Base-by-base conservation (phyloP, 1,284 basidiomycete species). In the Sphagnurus paluster region DNA sequence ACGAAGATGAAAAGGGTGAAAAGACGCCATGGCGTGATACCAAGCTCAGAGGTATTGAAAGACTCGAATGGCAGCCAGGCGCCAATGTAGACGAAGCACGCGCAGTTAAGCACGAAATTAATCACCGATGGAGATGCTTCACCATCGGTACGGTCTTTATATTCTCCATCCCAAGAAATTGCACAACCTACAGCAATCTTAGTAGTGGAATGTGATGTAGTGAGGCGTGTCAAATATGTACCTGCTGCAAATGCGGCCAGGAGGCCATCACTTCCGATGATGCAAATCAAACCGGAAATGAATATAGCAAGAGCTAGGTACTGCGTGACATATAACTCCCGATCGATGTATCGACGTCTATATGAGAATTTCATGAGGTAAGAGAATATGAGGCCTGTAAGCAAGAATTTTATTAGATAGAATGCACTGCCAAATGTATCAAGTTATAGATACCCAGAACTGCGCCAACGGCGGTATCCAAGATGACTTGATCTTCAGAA, bases 131-230 rank as follows among this genome's bases (percentile, higher is more conserved):
- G 87, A 63, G 98, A 98, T 28, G 85, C 77, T 49, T 91, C 86
- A 55, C 86, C 82, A 64, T 94, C 90, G 2, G 84, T 93, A 46
- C 92, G 87, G 34, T 75, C 72, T 60, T 91, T 90, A 70, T 96
- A 97, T 62, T 93, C 80, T 29, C 92, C 89, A 60, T 98, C 93
- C 95, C 94, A 98, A 1, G 93, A 92, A 55, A 97, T 88, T 0
- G 94, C 92, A 45, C 79, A 85, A 1, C 86, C 86, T 88, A 50
- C 13, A 28, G n/a, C n/a, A n/a, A n/a, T n/a, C n/a, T n/a, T 14
- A 17, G 11, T 35, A n/a, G 14, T 17, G 1, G 39, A 4, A 35
- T 34, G 39, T 23, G 51, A 29, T 47, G 32, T 14, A 5, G 17
- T 11, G 20, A 21, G n/a, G n/a, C n/a, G 21, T n/a, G n/a, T n/a